These are phyloP conservation scores for Vanderwaltozyma tropicalis DNA, from an alignment of 805 yeast species.

Conservation along the genomic window DNA sequence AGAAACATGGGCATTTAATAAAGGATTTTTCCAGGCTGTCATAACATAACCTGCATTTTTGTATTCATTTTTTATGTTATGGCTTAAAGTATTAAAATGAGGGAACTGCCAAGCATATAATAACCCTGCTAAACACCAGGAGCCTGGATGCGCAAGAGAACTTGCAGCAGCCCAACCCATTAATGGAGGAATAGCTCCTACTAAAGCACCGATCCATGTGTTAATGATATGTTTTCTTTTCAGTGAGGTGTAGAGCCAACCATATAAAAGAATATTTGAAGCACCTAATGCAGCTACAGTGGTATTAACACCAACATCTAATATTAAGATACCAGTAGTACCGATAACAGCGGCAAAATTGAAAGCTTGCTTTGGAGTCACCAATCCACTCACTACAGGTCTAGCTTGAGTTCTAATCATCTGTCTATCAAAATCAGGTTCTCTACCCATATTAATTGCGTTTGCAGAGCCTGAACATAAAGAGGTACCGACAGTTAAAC, in stretches of 20 bases:
- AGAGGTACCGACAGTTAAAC: slow-evolving; percentile 75
- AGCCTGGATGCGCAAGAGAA: slow-evolving; percentile 73
- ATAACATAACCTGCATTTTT: slow-evolving; percentile 92
- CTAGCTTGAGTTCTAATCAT: slow-evolving; percentile 84
- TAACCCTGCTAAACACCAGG: slow-evolving; percentile 86
- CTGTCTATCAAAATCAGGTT: slow-evolving; percentile 74
- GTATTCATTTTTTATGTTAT: slow-evolving; percentile 79
- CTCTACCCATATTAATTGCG: slow-evolving; percentile 95
- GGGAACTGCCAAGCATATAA: slow-evolving; percentile 98
- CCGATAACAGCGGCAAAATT: slow-evolving; percentile 72
- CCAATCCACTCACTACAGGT: slow-evolving; percentile 79
- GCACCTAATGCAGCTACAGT: slow-evolving; percentile 76
- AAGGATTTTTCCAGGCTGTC: slow-evolving; percentile 91
- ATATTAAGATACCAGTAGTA: slow-evolving; percentile 51
- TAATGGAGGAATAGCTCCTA: slow-evolving; percentile 95
- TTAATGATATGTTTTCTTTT: slow-evolving; percentile 77
- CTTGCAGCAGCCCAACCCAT: slow-evolving; percentile 99
- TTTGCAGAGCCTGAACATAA: slow-evolving; percentile 89
- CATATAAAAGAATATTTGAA: slow-evolving; percentile 68
- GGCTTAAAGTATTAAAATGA: slow-evolving; percentile 87
- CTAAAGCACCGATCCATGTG: slow-evolving; percentile 99
- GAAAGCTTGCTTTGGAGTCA: slow-evolving; percentile 70
- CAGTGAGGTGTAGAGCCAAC: slow-evolving; percentile 85
- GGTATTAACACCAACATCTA: slow-evolving; percentile 76
- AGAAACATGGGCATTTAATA: slow-evolving; percentile 85